phyloP scores from a whole-genome alignment of 1,284 basidiomycete species.

The Earliella scabrosa region DNA sequence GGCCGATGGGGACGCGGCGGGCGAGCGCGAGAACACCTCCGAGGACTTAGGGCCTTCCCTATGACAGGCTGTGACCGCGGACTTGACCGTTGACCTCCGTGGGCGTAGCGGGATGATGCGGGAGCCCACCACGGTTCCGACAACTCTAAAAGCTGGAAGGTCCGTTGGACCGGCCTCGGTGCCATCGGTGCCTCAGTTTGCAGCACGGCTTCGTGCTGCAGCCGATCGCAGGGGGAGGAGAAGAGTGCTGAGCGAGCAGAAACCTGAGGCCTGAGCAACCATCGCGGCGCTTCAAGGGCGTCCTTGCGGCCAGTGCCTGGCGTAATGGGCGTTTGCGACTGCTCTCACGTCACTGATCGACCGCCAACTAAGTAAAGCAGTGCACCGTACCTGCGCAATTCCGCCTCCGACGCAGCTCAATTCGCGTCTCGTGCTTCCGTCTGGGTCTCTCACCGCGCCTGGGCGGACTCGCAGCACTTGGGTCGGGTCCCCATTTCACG shows the following conservation, averaged over 20 bases:
- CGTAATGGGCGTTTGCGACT: not conserved
- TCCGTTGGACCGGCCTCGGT: not conserved
- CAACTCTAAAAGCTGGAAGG: not conserved
- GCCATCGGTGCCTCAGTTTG: not conserved
- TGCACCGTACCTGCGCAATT: constrained; percentile 3
- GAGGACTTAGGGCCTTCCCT: constrained; percentile 22
- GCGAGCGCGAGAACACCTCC: constrained; percentile 15
- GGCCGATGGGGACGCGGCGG: constrained; percentile 12
- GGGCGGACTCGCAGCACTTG: not conserved
- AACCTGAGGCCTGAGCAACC: not conserved
- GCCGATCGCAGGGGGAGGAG: not conserved
- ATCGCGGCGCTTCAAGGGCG: not conserved
- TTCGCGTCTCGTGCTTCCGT: not conserved
- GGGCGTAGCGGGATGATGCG: constrained; percentile 20
- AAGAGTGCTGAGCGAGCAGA: not conserved
- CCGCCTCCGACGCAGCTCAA: not conserved
- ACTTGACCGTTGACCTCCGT: constrained; percentile 16
- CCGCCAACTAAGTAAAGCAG: constrained; percentile 2
- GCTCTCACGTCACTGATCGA: constrained; percentile 6
- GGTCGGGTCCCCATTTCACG: not conserved
- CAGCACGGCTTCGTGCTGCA: not conserved
- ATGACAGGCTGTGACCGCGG: constrained; percentile 16
- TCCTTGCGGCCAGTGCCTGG: constrained; percentile 1
- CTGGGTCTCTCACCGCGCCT: not conserved
- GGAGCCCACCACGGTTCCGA: constrained; percentile 3